Evolutionary conservation across 441 rosid species (phyloP).

Genomic region (Populus hybrid): DNA sequence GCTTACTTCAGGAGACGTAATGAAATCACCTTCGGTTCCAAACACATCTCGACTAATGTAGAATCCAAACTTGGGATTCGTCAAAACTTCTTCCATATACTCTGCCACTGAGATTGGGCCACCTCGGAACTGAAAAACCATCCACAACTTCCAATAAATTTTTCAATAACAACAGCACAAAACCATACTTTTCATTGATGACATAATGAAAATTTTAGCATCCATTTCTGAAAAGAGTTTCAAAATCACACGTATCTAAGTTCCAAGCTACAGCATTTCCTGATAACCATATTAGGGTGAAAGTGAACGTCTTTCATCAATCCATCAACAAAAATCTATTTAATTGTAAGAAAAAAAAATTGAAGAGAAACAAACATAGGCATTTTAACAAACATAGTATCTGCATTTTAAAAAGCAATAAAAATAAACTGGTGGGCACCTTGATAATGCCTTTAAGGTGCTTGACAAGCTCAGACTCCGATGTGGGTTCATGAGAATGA

Average conservation of each 20-base stretch:
- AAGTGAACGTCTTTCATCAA: not conserved
- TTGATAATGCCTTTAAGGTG: slow-evolving; percentile 90
- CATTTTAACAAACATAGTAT: slow-evolving; percentile 18
- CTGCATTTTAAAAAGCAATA: not conserved
- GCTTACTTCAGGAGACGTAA: slow-evolving; percentile 96
- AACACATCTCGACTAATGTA: slow-evolving; percentile 90
- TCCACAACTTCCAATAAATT: not conserved
- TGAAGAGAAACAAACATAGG: not conserved
- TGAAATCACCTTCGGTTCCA: slow-evolving; percentile 92
- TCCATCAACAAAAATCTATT: not conserved
- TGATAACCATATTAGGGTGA: not conserved
- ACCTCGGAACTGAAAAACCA: slow-evolving; percentile 76
- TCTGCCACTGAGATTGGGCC: slow-evolving; percentile 93
- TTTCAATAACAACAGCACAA: not conserved
- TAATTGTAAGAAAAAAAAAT: not conserved
- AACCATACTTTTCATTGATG: not conserved
- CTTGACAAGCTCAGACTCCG: slow-evolving; percentile 78
- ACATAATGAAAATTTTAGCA: not conserved
- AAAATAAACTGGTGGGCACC: slow-evolving; percentile 28
- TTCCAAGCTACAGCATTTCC: not conserved
- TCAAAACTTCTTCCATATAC: slow-evolving; percentile 96
- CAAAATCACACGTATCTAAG: not conserved
- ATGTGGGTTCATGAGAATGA: slow-evolving; percentile 56
- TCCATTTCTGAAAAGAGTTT: not conserved
- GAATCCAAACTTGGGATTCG: slow-evolving; percentile 85